Conservation (phyloP, 2,329 filamentous ascomycete species). For the Scorias spongiosa region DNA sequence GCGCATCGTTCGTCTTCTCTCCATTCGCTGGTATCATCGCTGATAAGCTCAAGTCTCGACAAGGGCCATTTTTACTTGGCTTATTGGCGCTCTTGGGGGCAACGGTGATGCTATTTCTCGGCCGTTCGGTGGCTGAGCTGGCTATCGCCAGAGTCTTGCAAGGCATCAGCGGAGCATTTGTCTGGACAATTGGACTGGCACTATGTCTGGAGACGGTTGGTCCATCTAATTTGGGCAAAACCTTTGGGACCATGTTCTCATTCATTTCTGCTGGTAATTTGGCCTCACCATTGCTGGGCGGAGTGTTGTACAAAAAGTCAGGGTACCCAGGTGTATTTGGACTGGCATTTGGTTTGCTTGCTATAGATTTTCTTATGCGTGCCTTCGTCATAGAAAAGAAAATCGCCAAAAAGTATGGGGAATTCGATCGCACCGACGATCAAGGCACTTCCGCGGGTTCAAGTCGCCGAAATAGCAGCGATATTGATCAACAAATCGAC, state of each 20-base stretch:
- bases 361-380: constrained; percentile 44
- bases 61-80: constrained; percentile 43
- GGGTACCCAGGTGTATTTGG: constrained; percentile 46
- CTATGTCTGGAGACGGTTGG: constrained; percentile 45
- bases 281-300: constrained; percentile 43
- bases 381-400: constrained; percentile 49
- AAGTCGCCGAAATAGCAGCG: constrained; percentile 4
- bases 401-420: constrained; percentile 32
- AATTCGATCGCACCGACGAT: constrained; percentile 12
- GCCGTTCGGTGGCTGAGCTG: constrained; percentile 32
- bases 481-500: constrained; percentile 6
- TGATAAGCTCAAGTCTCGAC: constrained; percentile 37
- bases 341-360: constrained; percentile 38
- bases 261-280: constrained; percentile 44
- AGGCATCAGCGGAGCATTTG: constrained; percentile 41
- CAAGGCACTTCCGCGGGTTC: constrained; percentile 5
- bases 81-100: constrained; percentile 37
- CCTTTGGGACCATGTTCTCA: constrained; percentile 44
- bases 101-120: constrained; percentile 40
- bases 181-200: constrained; percentile 45
- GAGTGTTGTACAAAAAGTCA: constrained; percentile 42
- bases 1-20: constrained; percentile 35
- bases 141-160: constrained; percentile 40
- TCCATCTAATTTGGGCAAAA: constrained; percentile 42
- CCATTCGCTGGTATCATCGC: constrained; percentile 40